Conservation (phyloP, 2,329 filamentous ascomycete species). For the Colletotrichum shisoi region DNA sequence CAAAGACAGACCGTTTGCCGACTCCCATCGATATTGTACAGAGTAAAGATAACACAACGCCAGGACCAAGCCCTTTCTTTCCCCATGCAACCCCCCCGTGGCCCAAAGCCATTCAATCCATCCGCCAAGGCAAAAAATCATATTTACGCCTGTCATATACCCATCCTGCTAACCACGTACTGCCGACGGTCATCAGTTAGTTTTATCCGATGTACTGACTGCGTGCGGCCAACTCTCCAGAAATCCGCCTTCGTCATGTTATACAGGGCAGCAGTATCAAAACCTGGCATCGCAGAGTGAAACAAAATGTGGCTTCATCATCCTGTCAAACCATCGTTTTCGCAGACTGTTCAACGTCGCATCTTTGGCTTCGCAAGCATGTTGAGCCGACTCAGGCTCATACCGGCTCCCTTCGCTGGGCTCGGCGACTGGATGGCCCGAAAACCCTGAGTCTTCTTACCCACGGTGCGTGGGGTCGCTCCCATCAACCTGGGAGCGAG, state of each 20-base stretch:
- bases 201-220: not conserved
- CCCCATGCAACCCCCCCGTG: slow-evolving; percentile 18
- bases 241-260: slow-evolving; percentile 22
- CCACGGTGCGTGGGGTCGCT: slow-evolving; percentile 47
- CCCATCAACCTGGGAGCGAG: slow-evolving; percentile 58
- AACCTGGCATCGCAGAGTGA: not conserved
- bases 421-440: slow-evolving; percentile 47
- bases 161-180: slow-evolving; percentile 1
- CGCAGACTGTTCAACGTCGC: slow-evolving; percentile 52
- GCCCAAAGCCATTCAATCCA: slow-evolving; percentile 15
- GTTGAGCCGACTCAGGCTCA: slow-evolving; percentile 67
- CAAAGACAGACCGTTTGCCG: slow-evolving; percentile 16
- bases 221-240: not conserved
- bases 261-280: slow-evolving; percentile 24
- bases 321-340: not conserved
- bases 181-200: not conserved
- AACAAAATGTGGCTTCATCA: not conserved
- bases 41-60: slow-evolving; percentile 22
- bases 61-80: slow-evolving; percentile 19
- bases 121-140: slow-evolving; percentile 25
- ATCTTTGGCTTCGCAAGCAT: slow-evolving; percentile 69
- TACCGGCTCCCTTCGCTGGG: slow-evolving; percentile 57
- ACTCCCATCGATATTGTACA: slow-evolving; percentile 35
- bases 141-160: slow-evolving; percentile 27
- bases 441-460: slow-evolving; percentile 49